Base-by-base conservation (phyloP, 768 basidiomycete species). In the Suillus americanus region DNA sequence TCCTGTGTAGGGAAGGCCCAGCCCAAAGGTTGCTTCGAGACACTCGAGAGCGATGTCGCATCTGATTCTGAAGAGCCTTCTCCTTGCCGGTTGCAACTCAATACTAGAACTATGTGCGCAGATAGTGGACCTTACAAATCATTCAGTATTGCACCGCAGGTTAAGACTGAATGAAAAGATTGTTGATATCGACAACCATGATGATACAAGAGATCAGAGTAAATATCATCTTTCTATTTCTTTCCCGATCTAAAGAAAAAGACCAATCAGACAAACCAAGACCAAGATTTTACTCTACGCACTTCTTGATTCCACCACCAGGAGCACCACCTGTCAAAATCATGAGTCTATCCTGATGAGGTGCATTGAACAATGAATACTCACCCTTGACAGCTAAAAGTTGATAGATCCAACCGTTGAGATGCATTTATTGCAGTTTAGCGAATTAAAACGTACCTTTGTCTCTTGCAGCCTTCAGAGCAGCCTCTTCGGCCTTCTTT, bases 261-360 rank as follows among this genome's bases (percentile, higher is more conserved):
- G 64, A 53, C 62, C 63, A 43, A 14, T 60, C 56, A 63, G 64
- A 33, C 38, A 63, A 51, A 54, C 51, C 50, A 37, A 25, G 28
- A 60, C 45, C 23, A 28, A 54, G 45, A 66, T 23, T 23, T 30
- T 7, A 63, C 57, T 60, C 61, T 33, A 82, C 89, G 70, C 77
- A 93, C 92, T 94, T 94, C 85, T 94, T 94, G 83, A 94, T 92
- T 30, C 93, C 91, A 51, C 85, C 81, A 23, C 86, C 86, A 61
- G 88, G 82, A 12, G 89, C 80, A 25, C 91, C 91, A 66, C 85
- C 92, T 92, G 73, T 35, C 12, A 20, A 41, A 60, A 54, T 28
- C 14, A 65, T 57, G 30, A 50, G 45, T 20, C 37, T 45, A 59
- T 43, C 33, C 18, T 65, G 51, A 67, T 33, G 43, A 18, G 38